Evolutionary conservation across 305 asterid genomes (phyloP).

Genomic region (Solanum aculeatissimum): DNA sequence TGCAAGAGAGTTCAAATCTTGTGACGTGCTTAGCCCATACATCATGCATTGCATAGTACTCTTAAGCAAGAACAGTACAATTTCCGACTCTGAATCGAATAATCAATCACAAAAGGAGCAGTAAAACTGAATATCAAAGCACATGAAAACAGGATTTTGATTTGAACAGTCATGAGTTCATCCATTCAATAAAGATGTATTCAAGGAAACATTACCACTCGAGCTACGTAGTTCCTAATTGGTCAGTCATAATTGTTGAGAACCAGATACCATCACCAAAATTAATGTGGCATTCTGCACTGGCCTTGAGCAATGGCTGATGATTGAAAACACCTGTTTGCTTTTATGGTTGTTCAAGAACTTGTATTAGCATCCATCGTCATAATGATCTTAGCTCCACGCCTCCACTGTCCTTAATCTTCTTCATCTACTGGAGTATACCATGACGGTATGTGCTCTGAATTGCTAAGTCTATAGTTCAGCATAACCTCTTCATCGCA

Average conservation of each 20-base stretch:
- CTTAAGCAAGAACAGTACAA: background rate
- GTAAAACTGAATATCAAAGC: background rate
- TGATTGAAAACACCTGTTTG: background rate
- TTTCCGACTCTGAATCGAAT: background rate
- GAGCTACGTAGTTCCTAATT: background rate
- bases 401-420: constrained; percentile 68
- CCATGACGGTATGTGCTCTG: constrained; percentile 73
- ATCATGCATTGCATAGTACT: background rate
- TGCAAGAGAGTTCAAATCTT: background rate
- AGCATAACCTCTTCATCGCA: constrained; percentile 64
- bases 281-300: background rate
- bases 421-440: constrained; percentile 84
- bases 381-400: constrained; percentile 37
- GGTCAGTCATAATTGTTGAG: background rate
- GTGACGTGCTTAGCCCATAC: background rate
- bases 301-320: background rate
- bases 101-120: background rate
- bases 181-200: background rate
- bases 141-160: background rate
- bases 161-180: background rate
- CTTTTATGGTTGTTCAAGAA: background rate
- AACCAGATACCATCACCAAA: background rate
- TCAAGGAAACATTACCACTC: background rate
- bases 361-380: background rate
- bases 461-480: constrained; percentile 83